phyloP scores from a whole-genome alignment of 73 alveolate genomes.

The Blepharisma japonicum region DNA sequence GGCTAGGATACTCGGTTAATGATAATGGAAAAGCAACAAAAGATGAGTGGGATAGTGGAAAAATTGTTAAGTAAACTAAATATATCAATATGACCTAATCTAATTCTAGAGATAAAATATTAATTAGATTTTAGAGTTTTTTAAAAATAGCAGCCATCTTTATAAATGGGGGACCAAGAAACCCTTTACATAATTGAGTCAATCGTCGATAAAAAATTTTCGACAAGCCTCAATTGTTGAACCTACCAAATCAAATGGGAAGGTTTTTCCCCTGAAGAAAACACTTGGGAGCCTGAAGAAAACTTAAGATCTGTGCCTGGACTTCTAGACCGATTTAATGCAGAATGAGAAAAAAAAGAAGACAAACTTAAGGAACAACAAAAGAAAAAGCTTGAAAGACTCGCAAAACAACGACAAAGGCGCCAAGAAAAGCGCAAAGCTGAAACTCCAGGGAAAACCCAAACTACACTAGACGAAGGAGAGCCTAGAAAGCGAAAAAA shows the following conservation, averaged over 20 bases:
- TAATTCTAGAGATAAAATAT: too few relatives aligned
- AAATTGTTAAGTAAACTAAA: neutral
- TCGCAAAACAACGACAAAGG: neutral
- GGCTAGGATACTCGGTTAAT: slow-evolving; percentile 51
- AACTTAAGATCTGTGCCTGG: slow-evolving; percentile 1
- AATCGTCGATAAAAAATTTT: too few relatives aligned
- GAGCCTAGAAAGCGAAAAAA: neutral
- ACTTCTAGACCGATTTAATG: slow-evolving; percentile 14
- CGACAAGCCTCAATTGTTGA: too few relatives aligned
- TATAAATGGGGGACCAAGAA: too few relatives aligned
- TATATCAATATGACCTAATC: too few relatives aligned
- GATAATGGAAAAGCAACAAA: slow-evolving; percentile 53
- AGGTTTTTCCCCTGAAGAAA: slow-evolving; percentile 21
- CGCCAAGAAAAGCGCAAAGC: neutral
- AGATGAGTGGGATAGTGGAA: slow-evolving; percentile 63
- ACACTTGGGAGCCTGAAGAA: slow-evolving; percentile 32
- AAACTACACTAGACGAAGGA: neutral
- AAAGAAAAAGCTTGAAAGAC: slow-evolving; percentile 4
- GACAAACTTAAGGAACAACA: neutral
- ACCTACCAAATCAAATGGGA: slow-evolving; percentile 18
- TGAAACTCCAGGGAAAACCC: neutral
- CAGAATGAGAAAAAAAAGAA: slow-evolving; percentile 19
- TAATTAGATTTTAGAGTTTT: too few relatives aligned
- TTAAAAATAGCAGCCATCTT: too few relatives aligned
- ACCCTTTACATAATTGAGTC: too few relatives aligned